Evolutionary conservation across 106 monocot genomes (phyloP).

Genomic region (Dendrobium chrysotoxum): DNA sequence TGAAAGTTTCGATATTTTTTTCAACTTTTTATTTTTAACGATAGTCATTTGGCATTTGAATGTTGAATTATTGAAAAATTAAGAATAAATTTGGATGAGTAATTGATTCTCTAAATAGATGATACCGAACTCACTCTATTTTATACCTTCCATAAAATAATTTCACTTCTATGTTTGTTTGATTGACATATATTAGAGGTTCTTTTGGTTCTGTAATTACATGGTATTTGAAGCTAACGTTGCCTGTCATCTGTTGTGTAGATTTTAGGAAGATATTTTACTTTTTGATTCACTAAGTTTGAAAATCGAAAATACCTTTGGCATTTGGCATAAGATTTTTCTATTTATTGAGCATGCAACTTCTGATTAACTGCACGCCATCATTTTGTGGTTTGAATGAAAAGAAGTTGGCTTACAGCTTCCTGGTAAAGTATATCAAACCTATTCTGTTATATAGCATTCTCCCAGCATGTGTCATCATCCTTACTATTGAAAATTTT

Average conservation of each 20-base stretch:
- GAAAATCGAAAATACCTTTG: background rate
- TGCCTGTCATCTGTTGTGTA: background rate
- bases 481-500: slow-evolving; percentile 2
- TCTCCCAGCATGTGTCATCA: background rate
- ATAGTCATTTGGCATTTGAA: background rate
- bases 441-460: background rate
- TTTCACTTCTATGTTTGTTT: background rate
- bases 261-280: background rate
- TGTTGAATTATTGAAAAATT: background rate
- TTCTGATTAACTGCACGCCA: background rate
- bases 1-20: background rate
- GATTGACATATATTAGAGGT: background rate
- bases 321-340: background rate
- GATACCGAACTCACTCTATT: background rate
- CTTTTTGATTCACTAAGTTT: background rate
- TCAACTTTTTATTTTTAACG: background rate
- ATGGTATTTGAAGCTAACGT: background rate
- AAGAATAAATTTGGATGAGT: background rate
- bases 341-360: background rate
- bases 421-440: background rate
- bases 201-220: background rate
- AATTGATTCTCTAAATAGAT: background rate
- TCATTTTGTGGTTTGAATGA: background rate
- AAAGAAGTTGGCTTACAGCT: background rate
- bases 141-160: background rate